Conservation (phyloP, 1,139 yeast genomes). For the Yamadazyma buinensis region DNA sequence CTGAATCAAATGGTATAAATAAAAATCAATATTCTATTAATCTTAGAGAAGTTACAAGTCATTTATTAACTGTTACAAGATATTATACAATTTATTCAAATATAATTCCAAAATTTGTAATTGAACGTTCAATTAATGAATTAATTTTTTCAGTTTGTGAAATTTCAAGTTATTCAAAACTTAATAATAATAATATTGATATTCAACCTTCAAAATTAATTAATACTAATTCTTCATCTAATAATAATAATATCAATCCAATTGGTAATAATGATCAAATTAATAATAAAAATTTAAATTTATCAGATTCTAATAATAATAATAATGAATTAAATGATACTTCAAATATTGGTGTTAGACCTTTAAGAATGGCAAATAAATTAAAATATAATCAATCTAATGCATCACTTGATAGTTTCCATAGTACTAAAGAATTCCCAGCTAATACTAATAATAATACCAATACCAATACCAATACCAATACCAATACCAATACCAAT, state of each 20-base stretch:
- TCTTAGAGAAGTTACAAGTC: slow-evolving; percentile 69
- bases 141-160: slow-evolving; percentile 72
- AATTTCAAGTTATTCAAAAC: slow-evolving; percentile 31
- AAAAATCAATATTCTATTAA: slow-evolving; percentile 34
- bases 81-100: slow-evolving; percentile 65
- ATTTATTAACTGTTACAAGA: slow-evolving; percentile 74
- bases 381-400: slow-evolving; percentile 16
- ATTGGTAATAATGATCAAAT: slow-evolving; percentile 5
- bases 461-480: neutral
- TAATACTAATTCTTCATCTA: neutral
- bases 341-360: slow-evolving; percentile 43
- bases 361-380: slow-evolving; percentile 55
- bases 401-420: slow-evolving; percentile 9
- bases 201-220: neutral
- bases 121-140: slow-evolving; percentile 79
- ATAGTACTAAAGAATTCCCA: slow-evolving; percentile 7
- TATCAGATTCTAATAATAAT: neutral
- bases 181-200: slow-evolving; percentile 13
- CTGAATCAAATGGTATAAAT: slow-evolving; percentile 32
- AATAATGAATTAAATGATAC: slow-evolving; percentile 8
- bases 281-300: slow-evolving; percentile 1
- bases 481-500: neutral
- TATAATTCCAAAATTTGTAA: slow-evolving; percentile 65
- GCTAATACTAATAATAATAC: neutral
- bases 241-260: neutral